These are phyloP conservation scores for Thielaviopsis punctulata DNA, from an alignment of 2,329 filamentous ascomycete genomes.

Conservation along the genomic window DNA sequence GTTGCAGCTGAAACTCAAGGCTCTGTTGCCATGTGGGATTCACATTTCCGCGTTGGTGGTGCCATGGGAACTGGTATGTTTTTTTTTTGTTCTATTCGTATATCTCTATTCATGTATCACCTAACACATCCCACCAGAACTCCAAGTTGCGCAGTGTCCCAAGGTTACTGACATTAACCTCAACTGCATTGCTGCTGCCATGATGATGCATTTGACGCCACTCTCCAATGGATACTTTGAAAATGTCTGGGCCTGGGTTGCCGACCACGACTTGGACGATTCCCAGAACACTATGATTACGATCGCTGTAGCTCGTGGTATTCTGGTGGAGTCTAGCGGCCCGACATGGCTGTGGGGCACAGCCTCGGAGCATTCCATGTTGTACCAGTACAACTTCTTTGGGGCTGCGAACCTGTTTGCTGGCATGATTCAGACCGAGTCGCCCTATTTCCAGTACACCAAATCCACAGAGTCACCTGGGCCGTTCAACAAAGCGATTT, in stretches of 20 bases:
- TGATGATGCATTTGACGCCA: constrained; percentile 29
- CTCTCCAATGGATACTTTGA: constrained; percentile 30
- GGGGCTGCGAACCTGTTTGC: constrained; percentile 34
- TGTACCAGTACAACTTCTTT: constrained; percentile 32
- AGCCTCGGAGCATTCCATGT: constrained; percentile 29
- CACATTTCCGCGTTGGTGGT: constrained; percentile 83
- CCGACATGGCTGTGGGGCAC: constrained; percentile 24
- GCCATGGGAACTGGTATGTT: constrained; percentile 36
- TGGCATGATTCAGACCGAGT: constrained; percentile 50
- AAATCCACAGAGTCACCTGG: constrained; percentile 13
- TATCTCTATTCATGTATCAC: not conserved
- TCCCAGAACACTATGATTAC: constrained; percentile 16
- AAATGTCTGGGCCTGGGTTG: constrained; percentile 47
- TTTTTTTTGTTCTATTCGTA: too few relatives aligned
- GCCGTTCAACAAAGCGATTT: constrained; percentile 13
- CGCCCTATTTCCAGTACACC: constrained; percentile 20
- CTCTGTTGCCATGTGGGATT: constrained; percentile 67
- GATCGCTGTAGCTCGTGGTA: constrained; percentile 21
- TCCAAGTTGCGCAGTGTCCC: constrained; percentile 14
- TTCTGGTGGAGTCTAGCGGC: constrained; percentile 19
- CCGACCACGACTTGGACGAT: constrained; percentile 40
- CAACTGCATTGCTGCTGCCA: constrained; percentile 42
- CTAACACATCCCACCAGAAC: constrained; percentile 1
- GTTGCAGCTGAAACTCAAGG: constrained; percentile 50
- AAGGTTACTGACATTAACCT: constrained; percentile 19